Conservation (phyloP, 1,284 basidiomycete genomes). For the Entoloma clypeatum region DNA sequence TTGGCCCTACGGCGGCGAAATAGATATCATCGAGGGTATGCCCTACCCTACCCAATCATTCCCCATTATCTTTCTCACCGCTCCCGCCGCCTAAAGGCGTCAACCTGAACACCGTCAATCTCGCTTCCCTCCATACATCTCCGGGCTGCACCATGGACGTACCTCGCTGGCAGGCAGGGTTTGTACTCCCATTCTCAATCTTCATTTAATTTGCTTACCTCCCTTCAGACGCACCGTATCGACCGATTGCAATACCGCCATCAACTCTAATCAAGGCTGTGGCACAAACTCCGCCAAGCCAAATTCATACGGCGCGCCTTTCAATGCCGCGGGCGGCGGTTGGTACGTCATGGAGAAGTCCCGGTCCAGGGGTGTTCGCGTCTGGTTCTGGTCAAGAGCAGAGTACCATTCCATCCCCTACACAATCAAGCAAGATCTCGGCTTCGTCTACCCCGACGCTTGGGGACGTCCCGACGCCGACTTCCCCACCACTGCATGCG, state of each 20-base stretch:
- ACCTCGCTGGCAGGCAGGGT: constrained; percentile 41
- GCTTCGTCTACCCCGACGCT: constrained; percentile 29
- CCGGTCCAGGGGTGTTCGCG: constrained; percentile 35
- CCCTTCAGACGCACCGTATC: constrained; percentile 30
- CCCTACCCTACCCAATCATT: constrained; percentile 5
- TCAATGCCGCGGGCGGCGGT: constrained; percentile 52
- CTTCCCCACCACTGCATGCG: constrained; percentile 44
- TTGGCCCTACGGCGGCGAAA: constrained; percentile 51
- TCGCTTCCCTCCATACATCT: constrained; percentile 52
- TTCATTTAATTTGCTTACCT: constrained; percentile 10
- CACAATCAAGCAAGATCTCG: constrained; percentile 31
- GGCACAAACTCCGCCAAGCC: constrained; percentile 43
- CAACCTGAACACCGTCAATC: constrained; percentile 40
- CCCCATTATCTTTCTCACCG: too few relatives aligned
- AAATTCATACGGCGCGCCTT: constrained; percentile 45
- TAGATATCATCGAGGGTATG: constrained; percentile 51
- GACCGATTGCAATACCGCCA: constrained; percentile 46
- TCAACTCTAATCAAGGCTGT: constrained; percentile 61
- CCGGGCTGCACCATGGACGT: constrained; percentile 42
- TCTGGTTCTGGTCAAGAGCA: constrained; percentile 57
- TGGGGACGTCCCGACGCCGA: constrained; percentile 47
- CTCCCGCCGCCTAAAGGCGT: too few relatives aligned
- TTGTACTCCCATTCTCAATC: constrained; percentile 19
- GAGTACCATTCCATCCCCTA: constrained; percentile 36
- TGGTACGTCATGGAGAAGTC: constrained; percentile 44